Base-by-base conservation (phyloP, 2,329 filamentous ascomycete genomes). In the Sordariomycetes sp. region DNA sequence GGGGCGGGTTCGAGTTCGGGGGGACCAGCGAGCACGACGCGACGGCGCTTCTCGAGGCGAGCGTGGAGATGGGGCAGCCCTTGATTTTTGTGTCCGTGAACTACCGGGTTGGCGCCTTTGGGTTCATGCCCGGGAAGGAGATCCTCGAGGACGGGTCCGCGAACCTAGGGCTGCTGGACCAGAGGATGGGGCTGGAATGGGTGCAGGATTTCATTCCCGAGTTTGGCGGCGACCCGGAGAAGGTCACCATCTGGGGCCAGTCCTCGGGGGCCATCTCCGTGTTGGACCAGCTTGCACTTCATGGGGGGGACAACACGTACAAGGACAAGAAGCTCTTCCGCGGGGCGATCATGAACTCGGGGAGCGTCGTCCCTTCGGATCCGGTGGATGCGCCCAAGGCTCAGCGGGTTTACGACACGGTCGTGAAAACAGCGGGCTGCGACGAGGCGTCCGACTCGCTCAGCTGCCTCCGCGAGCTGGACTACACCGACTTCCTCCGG, bases 211-310 rank as follows among this genome's bases (percentile, higher is more conserved):
- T 87, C 63, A 86, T 88, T n/a, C n/a, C n/a, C 59, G 78, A 73
- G 0, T 89, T 88, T 66, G 86, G 86, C 2, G 86, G 85, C 2
- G 84, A 88, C 63, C 81, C 84, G 0, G 70, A 72, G 3, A 82
- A 81, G 61, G 83, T 87, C 6, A 87, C 83, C 0, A 81, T 87
- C 55, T 86, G 80, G 79, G 85, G 85, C 3, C 79, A 87, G 65
- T 78, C 74, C 0, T 79, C 81, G 0, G 80, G 81, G 1, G 69
- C 77, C 1, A 85, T 87, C 57, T 86, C 82, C 0, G 82, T 84
- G 1, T 75, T 81, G 53, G 78, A 86, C 62, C 85, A 88, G 55
- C 83, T 85, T 73, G 67, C 78, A 2, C 67, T 87, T 51, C 84
- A 86, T 61, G 76, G 79, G 54, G 85, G 85, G 0, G 72, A 87